Evolutionary conservation across 768 basidiomycete species (phyloP).

Genomic region (Cystobasidium tubakii): DNA sequence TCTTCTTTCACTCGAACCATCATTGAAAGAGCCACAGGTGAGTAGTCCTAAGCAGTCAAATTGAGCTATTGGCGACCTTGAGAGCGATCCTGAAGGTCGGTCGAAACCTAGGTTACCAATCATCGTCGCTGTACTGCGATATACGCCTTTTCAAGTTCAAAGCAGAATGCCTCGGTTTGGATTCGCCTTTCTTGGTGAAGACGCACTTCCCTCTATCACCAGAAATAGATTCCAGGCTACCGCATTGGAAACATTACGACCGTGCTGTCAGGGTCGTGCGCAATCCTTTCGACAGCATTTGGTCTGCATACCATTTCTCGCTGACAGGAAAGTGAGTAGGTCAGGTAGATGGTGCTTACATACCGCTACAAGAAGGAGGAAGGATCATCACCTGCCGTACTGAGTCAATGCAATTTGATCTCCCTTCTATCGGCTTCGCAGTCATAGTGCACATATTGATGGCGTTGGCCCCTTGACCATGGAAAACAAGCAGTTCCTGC

Average conservation of each 20-base stretch:
- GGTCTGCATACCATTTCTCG: not conserved
- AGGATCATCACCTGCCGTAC: too few relatives aligned
- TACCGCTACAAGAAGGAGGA: too few relatives aligned
- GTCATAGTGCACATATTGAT: not conserved
- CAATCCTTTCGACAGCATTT: conserved; percentile 12
- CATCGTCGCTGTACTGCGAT: conserved; percentile 37
- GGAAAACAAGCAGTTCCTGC: not conserved
- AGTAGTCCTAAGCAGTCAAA: not conserved
- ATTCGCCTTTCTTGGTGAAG: conserved; percentile 14
- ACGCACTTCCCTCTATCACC: not conserved
- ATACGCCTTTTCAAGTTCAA: not conserved
- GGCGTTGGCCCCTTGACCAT: not conserved
- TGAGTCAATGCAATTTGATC: too few relatives aligned
- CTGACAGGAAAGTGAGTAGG: not conserved
- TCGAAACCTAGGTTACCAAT: conserved; percentile 33
- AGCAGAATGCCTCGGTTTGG: conserved; percentile 10
- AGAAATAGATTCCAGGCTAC: not conserved
- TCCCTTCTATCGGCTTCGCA: not conserved
- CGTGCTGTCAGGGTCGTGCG: conserved; percentile 2
- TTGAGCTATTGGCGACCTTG: too few relatives aligned
- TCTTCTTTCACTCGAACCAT: conserved; percentile 39
- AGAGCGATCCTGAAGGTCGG: too few relatives aligned
- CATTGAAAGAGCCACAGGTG: conserved; percentile 38
- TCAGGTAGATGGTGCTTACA: not conserved
- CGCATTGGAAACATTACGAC: conserved; percentile 10